phyloP scores from a whole-genome alignment of 2,329 filamentous ascomycete species.

The Keithomyces neogunnii region DNA sequence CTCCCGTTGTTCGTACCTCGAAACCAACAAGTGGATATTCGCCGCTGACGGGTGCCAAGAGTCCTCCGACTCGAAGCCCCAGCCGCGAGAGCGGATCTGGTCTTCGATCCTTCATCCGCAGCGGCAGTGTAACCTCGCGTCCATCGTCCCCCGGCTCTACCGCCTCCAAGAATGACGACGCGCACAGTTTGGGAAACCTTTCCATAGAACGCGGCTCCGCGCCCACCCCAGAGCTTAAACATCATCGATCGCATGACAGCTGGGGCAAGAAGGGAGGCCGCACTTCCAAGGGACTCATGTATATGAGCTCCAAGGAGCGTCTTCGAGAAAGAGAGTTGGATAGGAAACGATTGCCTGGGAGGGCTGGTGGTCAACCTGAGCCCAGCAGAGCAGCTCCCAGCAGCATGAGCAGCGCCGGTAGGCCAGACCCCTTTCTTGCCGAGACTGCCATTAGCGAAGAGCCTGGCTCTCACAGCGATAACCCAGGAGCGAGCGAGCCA shows the following conservation, averaged over 20 bases:
- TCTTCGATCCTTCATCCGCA: slow-evolving; percentile 52
- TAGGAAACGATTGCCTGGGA: slow-evolving; percentile 40
- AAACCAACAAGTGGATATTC: slow-evolving; percentile 74
- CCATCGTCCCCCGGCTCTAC: slow-evolving; percentile 52
- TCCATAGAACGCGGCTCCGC: slow-evolving; percentile 51
- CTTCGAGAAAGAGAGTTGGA: slow-evolving; percentile 55
- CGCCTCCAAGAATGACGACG: slow-evolving; percentile 47
- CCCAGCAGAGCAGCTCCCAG: slow-evolving; percentile 18
- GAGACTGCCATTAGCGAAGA: slow-evolving; percentile 51
- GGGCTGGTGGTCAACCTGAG: slow-evolving; percentile 20
- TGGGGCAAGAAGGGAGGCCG: slow-evolving; percentile 51
- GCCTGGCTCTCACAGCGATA: slow-evolving; percentile 20
- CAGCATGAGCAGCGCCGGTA: slow-evolving; percentile 18
- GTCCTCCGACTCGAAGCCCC: slow-evolving; percentile 37
- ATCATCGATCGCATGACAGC: slow-evolving; percentile 50
- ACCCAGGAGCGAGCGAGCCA: slow-evolving; percentile 13
- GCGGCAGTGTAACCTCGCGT: slow-evolving; percentile 34
- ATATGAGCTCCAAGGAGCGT: slow-evolving; percentile 65
- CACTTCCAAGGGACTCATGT: slow-evolving; percentile 53
- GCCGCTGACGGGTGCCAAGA: slow-evolving; percentile 56
- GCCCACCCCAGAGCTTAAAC: slow-evolving; percentile 39
- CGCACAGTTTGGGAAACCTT: slow-evolving; percentile 54
- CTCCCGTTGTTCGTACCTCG: slow-evolving; percentile 72
- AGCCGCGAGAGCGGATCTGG: slow-evolving; percentile 42
- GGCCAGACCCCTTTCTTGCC: slow-evolving; percentile 40